Base-by-base conservation (phyloP, 305 asterid genomes). In the Euphrasia arctica region DNA sequence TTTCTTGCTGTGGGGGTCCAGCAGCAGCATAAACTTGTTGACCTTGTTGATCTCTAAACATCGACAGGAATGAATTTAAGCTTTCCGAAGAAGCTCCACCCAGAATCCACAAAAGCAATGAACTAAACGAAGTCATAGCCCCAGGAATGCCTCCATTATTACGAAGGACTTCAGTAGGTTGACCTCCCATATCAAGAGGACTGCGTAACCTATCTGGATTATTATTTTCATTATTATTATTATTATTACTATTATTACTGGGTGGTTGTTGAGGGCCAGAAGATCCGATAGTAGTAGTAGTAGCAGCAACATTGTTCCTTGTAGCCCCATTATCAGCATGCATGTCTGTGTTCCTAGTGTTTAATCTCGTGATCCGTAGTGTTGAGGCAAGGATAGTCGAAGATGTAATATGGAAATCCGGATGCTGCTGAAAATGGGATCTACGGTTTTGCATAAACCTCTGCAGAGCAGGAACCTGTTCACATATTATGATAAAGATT, bases 41-140 rank as follows among this genome's bases (percentile, higher is more conserved):
- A 76, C 88, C 95, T 77, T 97, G 84, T 18, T 83, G 66, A 68
- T 93, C 97, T 54, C 96, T 75, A 79, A 93, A 93, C 66, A 90
- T 86, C 28, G 99, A 90, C n/a, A 90, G 80, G 47, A 93, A 85
- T 7, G 97, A 93, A 81, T 84, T 90, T 48, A 90, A 83, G 80
- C 96, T 82, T 77, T 93, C 96, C 14, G 99, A 88, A 65, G 97
- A 79, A 61, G 95, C 89, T 60, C 97, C 99, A 45, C 99, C 97
- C 14, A 88, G 85, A 66, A 93, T 88, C 97, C 96, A 88, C 75
- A 88, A 74, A 81, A 93, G 67, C 65, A 88, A 79, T 56, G 96
- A 86, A 73, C 95, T 90, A 64, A 88, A 84, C 5, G 97, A 87
- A 68, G 82, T 93, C 95, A 93, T 71, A 34, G 90, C 84, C 70